phyloP scores from a whole-genome alignment of 495 filamentous ascomycete species.

The Penicilliopsis zonata region DNA sequence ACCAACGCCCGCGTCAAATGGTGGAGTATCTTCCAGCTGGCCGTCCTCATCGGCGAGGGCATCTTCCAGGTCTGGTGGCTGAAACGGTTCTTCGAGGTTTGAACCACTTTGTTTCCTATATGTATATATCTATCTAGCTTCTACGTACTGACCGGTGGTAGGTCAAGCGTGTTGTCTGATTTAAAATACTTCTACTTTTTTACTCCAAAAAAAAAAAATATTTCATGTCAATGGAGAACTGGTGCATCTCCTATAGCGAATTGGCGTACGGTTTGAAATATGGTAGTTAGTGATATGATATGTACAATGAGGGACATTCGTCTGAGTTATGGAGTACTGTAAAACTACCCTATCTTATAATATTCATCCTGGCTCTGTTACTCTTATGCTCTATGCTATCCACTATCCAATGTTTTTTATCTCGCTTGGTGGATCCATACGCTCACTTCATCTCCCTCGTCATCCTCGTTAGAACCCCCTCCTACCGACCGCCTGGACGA shows the following conservation, averaged over 20 bases:
- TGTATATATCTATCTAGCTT: conserved; percentile 2
- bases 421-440: neutral
- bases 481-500: neutral
- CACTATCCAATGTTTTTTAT: conserved; percentile 3
- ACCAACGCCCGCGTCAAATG: conserved; percentile 96
- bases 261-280: too few relatives aligned
- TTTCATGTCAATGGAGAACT: too few relatives aligned
- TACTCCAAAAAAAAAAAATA: conserved; percentile 6
- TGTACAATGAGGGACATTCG: too few relatives aligned
- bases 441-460: neutral
- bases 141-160: conserved; percentile 4
- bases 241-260: too few relatives aligned
- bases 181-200: conserved; percentile 3
- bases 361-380: too few relatives aligned
- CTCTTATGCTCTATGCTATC: too few relatives aligned
- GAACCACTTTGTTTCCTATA: neutral
- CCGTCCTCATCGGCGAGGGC: conserved; percentile 80
- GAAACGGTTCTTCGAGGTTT: conserved; percentile 95
- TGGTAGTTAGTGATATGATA: too few relatives aligned
- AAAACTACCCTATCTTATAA: too few relatives aligned
- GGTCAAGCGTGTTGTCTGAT: conserved; percentile 35
- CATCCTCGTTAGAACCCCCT: neutral
- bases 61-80: conserved; percentile 99
- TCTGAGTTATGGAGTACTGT: too few relatives aligned
- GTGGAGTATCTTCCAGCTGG: conserved; percentile 97